A percentile compares a stretch with the other conserved stretches of the same genome.
These are phyloP conservation scores for Rugonectria rugulosa DNA, from an alignment of 2,329 filamentous ascomycete species.

Conservation along the genomic window DNA sequence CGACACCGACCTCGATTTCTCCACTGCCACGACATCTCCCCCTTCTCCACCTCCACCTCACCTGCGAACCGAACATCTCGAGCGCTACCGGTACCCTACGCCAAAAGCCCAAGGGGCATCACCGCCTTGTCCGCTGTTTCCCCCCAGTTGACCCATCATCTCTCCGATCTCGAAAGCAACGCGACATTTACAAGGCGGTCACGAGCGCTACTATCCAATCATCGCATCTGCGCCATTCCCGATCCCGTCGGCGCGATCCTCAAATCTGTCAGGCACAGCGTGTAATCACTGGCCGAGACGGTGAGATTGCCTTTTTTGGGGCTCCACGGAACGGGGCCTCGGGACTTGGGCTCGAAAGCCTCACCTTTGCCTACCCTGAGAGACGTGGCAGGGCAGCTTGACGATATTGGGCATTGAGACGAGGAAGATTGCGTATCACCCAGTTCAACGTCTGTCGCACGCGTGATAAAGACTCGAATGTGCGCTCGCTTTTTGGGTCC, in stretches of 20 bases:
- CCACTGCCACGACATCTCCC: conserved; percentile 15
- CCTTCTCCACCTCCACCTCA: conserved; percentile 6
- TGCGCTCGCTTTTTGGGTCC: neutral
- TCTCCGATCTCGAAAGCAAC: neutral
- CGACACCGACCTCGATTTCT: conserved; percentile 13
- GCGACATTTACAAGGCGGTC: conserved; percentile 13
- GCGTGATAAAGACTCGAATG: conserved; percentile 8
- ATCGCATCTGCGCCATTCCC: neutral
- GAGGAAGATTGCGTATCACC: neutral
- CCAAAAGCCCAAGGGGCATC: conserved; percentile 8
- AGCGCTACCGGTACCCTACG: neutral
- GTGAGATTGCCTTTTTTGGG: conserved; percentile 22
- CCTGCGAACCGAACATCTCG: conserved; percentile 16
- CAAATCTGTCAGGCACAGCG: conserved; percentile 20
- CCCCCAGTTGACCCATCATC: neutral
- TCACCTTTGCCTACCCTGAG: conserved; percentile 12
- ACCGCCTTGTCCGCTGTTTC: neutral
- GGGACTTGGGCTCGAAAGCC: conserved; percentile 6
- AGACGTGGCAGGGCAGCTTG: conserved; percentile 36
- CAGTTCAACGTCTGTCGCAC: neutral
- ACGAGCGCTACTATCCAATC: conserved; percentile 1
- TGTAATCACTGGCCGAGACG: conserved; percentile 28
- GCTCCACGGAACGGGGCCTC: conserved; percentile 2
- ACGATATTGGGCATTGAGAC: conserved; percentile 16
- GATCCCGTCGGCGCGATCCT: conserved; percentile 6